phyloP scores from a whole-genome alignment of 106 monocot species.

The Allium sativum region DNA sequence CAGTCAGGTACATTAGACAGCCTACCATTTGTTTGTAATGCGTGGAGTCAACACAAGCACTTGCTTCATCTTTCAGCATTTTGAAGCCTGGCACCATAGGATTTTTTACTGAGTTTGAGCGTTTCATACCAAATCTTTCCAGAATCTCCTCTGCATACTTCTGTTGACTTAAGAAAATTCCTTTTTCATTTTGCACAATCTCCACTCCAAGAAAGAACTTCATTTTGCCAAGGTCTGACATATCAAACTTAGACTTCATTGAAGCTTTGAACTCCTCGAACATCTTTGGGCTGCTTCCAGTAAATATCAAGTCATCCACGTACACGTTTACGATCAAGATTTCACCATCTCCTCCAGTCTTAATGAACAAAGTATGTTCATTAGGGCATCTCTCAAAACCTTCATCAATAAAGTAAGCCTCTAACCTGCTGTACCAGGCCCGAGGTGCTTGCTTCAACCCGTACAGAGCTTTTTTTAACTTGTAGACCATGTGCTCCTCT shows the following conservation, averaged over 20 bases:
- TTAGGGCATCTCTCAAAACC: neutral
- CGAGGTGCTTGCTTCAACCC: neutral
- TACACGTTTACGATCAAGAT: neutral
- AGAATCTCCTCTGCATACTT: neutral
- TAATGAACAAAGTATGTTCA: neutral
- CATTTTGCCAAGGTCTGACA: neutral
- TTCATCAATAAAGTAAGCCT: neutral
- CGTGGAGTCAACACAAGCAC: neutral
- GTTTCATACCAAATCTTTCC: neutral
- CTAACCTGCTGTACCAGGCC: neutral
- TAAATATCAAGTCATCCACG: neutral
- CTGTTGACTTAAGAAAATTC: neutral
- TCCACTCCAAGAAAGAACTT: neutral
- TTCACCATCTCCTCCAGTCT: neutral
- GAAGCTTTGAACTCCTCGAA: neutral
- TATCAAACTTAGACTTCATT: neutral
- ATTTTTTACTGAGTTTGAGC: neutral
- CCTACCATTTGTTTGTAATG: neutral
- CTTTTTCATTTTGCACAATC: neutral
- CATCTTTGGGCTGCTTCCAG: neutral
- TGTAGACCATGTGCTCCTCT: neutral
- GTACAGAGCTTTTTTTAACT: neutral
- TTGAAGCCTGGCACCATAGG: neutral
- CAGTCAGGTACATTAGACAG: neutral
- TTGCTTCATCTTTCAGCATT: neutral